Conservation (phyloP, 164 flowering plant genomes). For the Vitis rotundifolia region DNA sequence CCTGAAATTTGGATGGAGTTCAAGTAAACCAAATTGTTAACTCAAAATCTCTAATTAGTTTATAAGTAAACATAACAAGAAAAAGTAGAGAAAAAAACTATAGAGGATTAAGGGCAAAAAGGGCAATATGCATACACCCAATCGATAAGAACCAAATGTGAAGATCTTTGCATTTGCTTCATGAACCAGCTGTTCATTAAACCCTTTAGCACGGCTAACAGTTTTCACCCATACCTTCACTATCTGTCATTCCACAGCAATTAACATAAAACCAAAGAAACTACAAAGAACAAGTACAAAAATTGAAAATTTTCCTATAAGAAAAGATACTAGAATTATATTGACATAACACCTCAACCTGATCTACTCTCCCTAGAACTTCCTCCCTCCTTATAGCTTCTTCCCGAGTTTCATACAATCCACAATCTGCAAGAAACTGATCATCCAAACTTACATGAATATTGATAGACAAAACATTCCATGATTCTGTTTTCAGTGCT, state of each 20-base stretch:
- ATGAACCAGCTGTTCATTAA: conserved; percentile 80
- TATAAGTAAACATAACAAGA: too few species aligned
- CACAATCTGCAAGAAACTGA: conserved; percentile 70
- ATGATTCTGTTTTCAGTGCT: neutral
- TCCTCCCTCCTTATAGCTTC: conserved; percentile 94
- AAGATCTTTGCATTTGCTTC: conserved; percentile 97
- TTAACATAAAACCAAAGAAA: conserved; percentile 5
- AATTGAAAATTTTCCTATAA: neutral
- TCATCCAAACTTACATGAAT: conserved; percentile 3
- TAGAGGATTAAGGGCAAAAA: neutral
- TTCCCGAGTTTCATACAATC: conserved; percentile 79
- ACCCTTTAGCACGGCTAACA: conserved; percentile 77
- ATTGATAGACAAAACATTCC: neutral
- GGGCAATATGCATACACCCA: conserved; percentile 68
- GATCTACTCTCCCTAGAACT: conserved; percentile 93
- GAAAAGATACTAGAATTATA: neutral
- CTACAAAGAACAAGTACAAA: neutral
- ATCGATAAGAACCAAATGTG: conserved; percentile 95
- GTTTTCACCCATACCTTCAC: conserved; percentile 90
- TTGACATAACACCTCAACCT: conserved; percentile 43
- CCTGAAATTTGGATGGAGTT: conserved; percentile 67
- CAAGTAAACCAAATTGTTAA: neutral
- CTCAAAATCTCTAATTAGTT: too few species aligned
- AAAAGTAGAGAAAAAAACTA: too few species aligned
- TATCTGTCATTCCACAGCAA: conserved; percentile 46